Evolutionary conservation across 345 rosid genomes (phyloP), one percentile per base, ranked within the genome.

Genomic region (Acer yangbiense): DNA sequence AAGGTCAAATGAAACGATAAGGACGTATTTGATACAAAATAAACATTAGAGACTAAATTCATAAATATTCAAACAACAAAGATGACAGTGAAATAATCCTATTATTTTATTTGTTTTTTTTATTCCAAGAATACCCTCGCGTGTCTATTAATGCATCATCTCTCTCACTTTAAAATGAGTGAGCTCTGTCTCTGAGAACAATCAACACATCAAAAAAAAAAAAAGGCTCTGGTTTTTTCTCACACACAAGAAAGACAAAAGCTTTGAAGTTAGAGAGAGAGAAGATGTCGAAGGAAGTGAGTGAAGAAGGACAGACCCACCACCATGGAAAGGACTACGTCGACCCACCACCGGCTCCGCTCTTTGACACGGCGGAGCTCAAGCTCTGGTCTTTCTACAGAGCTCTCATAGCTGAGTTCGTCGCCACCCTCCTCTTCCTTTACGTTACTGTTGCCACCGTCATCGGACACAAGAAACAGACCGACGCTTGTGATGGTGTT

Each of bases 301-400:
- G 88, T 70, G 98, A 92, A 81, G 98, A 89, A 76, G 93, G 89
- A 25, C 91, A 84, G 65, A 14, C 76, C 66, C 90, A 78, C 72
- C 87, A 71, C 75, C 90, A 85, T 71, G 86, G 90, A 0, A 94
- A 90, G 86, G 97, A 94, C 83, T 94, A 94, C 74, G 98, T 87
- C 1, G 97, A 94, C 77, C 98, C 98, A n/a, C 98, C 98, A 68
- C 98, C 98, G 20, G 97, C 98, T 29, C 98, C 95, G 0, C 77
- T 94, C 20, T 3, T 93, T 8, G 98, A 89, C 89, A 41, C 71
- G 83, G 90, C 69, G 1, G 97, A 94, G 81, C 68, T 94, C 80
- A 86, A 83, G 85, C 88, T 86, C 23, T 94, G 98, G 98, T 91
- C 98, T 29, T 93, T 94, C 77, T 87, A 93, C 90, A 87, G 98